Conservation (phyloP, 306 rosid species). For the Argentina anserina region DNA sequence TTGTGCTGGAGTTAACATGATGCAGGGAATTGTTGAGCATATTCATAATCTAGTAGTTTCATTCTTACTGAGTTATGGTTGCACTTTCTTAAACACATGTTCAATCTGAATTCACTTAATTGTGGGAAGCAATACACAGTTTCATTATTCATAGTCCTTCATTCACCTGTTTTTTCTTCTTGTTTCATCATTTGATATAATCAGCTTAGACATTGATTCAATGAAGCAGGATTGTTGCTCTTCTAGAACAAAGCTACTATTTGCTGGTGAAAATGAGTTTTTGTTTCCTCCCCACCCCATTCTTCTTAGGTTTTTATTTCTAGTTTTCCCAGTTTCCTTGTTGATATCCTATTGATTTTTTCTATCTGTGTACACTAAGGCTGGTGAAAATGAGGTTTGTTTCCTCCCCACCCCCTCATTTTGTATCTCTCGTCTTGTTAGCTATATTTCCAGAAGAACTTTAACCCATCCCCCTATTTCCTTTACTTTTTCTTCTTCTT, state of each 20-base stretch:
- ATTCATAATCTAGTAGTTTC: too few species aligned
- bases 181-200: constrained; percentile 17
- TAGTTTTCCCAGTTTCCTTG: not conserved
- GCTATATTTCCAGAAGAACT: constrained; percentile 23
- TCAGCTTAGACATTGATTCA: constrained; percentile 49
- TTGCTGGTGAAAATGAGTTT: constrained; percentile 44
- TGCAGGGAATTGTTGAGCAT: too few species aligned
- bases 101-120: too few species aligned
- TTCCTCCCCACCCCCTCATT: too few species aligned
- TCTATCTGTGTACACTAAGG: too few species aligned
- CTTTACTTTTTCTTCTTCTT: not conserved
- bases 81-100: too few species aligned
- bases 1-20: too few species aligned
- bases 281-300: constrained; percentile 9
- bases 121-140: too few species aligned
- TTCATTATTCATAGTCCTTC: not conserved
- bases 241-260: constrained; percentile 19
- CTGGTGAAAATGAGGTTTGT: too few species aligned
- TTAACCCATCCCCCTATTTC: constrained; percentile 1
- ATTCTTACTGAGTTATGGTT: too few species aligned
- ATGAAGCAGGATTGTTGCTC: constrained; percentile 24
- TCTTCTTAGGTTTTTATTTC: not conserved
- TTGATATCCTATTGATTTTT: too few species aligned
- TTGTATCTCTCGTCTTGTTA: too few species aligned
- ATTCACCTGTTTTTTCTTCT: not conserved